phyloP scores from a whole-genome alignment of 805 yeast genomes.

The Nematodospora valgi region DNA sequence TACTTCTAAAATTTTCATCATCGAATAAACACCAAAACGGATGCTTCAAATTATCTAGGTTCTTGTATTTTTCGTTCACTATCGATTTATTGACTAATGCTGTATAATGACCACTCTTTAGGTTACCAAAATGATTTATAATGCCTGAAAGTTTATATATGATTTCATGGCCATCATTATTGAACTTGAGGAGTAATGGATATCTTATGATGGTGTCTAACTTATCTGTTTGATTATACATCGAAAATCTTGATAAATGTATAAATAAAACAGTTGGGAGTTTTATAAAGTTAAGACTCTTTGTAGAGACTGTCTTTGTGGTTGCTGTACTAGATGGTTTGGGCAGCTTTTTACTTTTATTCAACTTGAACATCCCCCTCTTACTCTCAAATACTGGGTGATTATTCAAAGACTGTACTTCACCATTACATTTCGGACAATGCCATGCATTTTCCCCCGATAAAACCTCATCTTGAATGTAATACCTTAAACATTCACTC shows the following conservation, averaged over 20 bases:
- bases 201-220: slow-evolving; percentile 48
- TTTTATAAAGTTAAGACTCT: slow-evolving; percentile 28
- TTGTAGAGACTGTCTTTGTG: slow-evolving; percentile 17
- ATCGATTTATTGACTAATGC: slow-evolving; percentile 53
- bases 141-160: slow-evolving; percentile 58
- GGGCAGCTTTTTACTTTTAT: slow-evolving; percentile 27
- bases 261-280: slow-evolving; percentile 37
- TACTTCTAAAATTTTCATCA: slow-evolving; percentile 55
- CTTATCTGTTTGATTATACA: slow-evolving; percentile 52
- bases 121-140: slow-evolving; percentile 68
- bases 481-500: slow-evolving; percentile 62
- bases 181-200: slow-evolving; percentile 52
- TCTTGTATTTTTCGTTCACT: slow-evolving; percentile 6
- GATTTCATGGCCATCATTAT: slow-evolving; percentile 26
- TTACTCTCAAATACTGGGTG: slow-evolving; percentile 38
- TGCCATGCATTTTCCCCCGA: slow-evolving; percentile 82
- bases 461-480: slow-evolving; percentile 60
- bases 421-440: slow-evolving; percentile 61
- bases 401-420: slow-evolving; percentile 18
- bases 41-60: slow-evolving; percentile 24
- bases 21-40: slow-evolving; percentile 74
- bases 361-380: slow-evolving; percentile 34
- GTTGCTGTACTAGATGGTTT: slow-evolving; percentile 4
- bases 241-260: slow-evolving; percentile 42
- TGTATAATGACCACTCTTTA: slow-evolving; percentile 76